These are phyloP conservation scores for Zygosaccharomyces pseudobailii DNA, from an alignment of 1,139 yeast species.

Conservation along the genomic window DNA sequence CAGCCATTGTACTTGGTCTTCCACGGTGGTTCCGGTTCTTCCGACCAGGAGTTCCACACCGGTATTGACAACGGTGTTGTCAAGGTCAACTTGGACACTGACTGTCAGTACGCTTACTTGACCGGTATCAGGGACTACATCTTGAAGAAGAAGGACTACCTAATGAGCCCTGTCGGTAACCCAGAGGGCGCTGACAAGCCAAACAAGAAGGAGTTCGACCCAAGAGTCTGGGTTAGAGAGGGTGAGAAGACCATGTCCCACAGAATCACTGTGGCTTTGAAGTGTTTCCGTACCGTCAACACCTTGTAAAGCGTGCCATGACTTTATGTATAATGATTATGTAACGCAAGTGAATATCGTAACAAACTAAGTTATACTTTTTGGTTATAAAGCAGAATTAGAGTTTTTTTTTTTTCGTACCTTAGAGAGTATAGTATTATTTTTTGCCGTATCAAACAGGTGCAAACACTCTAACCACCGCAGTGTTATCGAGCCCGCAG, in stretches of 20 bases:
- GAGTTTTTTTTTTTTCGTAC: too few relatives aligned
- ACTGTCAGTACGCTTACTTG: slow-evolving; percentile 97
- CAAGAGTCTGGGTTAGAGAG: slow-evolving; percentile 99
- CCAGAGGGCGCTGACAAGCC: slow-evolving; percentile 99
- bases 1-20: slow-evolving; percentile 94
- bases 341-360: slow-evolving; percentile 1
- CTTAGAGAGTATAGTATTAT: too few relatives aligned
- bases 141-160: slow-evolving; percentile 92
- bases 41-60: slow-evolving; percentile 84
- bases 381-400: not conserved
- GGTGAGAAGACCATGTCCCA: slow-evolving; percentile 98
- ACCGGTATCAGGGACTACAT: slow-evolving; percentile 96
- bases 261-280: slow-evolving; percentile 81
- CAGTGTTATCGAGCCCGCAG: too few relatives aligned
- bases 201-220: slow-evolving; percentile 98
- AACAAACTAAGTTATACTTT: not conserved
- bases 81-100: slow-evolving; percentile 98
- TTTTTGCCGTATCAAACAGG: too few relatives aligned
- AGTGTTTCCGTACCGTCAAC: slow-evolving; percentile 75
- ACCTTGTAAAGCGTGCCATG: slow-evolving; percentile 42
- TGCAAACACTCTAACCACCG: too few relatives aligned
- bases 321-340: slow-evolving; percentile 4
- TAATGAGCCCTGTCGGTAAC: slow-evolving; percentile 88
- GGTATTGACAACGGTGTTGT: slow-evolving; percentile 94
- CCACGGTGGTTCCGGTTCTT: slow-evolving; percentile 99